These are phyloP conservation scores for Cryptococcus sp. DNA, from an alignment of 1,284 basidiomycete genomes.

Conservation along the genomic window DNA sequence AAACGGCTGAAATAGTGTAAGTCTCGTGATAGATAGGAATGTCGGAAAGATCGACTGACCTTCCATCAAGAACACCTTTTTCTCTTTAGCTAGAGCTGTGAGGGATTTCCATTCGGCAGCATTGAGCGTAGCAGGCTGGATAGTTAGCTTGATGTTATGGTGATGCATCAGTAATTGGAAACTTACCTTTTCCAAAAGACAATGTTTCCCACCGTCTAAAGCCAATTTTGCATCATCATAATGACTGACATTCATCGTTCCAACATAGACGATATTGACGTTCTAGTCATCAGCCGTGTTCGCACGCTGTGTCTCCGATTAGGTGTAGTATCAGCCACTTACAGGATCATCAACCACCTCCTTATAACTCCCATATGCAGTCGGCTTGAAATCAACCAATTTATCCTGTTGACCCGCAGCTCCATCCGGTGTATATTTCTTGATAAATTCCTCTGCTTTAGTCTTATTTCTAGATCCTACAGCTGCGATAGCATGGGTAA, in stretches of 20 bases:
- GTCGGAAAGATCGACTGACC: constrained; percentile 13
- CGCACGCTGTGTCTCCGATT: too few species aligned
- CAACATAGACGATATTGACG: constrained; percentile 51
- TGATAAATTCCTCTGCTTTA: constrained; percentile 47
- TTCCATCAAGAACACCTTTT: constrained; percentile 47
- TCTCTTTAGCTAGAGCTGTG: constrained; percentile 40
- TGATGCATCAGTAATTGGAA: neutral
- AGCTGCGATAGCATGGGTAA: constrained; percentile 48
- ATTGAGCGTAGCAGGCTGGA: constrained; percentile 49
- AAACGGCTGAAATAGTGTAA: constrained; percentile 25
- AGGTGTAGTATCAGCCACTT: too few species aligned
- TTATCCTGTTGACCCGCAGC: constrained; percentile 31
- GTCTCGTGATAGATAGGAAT: neutral
- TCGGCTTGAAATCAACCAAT: constrained; percentile 19
- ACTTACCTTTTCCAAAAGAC: constrained; percentile 47
- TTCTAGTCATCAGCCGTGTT: constrained; percentile 17
- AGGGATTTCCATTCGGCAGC: constrained; percentile 48
- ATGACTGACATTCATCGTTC: constrained; percentile 50
- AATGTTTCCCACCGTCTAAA: constrained; percentile 48
- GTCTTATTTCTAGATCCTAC: constrained; percentile 45
- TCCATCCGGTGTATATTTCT: constrained; percentile 28
- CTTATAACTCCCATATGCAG: constrained; percentile 40
- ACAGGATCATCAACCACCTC: constrained; percentile 45
- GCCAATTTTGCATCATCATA: constrained; percentile 47
- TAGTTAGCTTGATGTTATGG: neutral